These are phyloP conservation scores for Clarireedia sp. DNA, from an alignment of 2,329 filamentous ascomycete genomes.

Conservation along the genomic window DNA sequence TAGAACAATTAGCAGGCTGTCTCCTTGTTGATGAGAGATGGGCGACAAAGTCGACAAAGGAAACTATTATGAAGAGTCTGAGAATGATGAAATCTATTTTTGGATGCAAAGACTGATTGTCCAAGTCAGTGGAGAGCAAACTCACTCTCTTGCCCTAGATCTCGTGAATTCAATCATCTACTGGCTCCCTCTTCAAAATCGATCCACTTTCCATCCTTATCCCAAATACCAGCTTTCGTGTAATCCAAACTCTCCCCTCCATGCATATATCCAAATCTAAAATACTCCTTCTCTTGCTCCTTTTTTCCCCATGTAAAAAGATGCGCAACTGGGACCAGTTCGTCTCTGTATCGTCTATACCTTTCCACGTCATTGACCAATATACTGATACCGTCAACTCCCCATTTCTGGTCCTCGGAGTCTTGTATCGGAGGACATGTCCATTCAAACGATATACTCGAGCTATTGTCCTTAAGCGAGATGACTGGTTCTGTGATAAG, in stretches of 20 bases:
- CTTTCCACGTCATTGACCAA: constrained; percentile 82
- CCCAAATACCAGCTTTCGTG: constrained; percentile 68
- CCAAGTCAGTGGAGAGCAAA: too few relatives aligned
- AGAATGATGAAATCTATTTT: too few relatives aligned
- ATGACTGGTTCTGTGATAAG: constrained; percentile 41
- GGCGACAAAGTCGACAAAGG: too few relatives aligned
- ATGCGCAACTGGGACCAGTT: constrained; percentile 35
- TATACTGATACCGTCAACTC: constrained; percentile 68
- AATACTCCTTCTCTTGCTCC: constrained; percentile 56
- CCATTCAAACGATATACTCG: constrained; percentile 32
- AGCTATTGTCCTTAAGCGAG: constrained; percentile 39
- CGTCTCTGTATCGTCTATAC: constrained; percentile 62
- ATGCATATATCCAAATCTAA: constrained; percentile 66
- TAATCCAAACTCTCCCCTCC: constrained; percentile 61
- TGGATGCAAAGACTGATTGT: too few relatives aligned
- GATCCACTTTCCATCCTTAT: constrained; percentile 53
- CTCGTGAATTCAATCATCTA: constrained; percentile 18
- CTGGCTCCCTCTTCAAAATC: constrained; percentile 41
- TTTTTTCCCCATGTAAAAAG: constrained; percentile 53
- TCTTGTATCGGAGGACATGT: constrained; percentile 35
- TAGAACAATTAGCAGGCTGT: too few relatives aligned
- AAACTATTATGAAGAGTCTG: too few relatives aligned
- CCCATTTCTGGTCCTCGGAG: too few relatives aligned
- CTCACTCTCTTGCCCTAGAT: neutral
- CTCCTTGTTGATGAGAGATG: too few relatives aligned